phyloP scores from a whole-genome alignment of 73 alveolate species.

The Durusdinium trenchii region DNA sequence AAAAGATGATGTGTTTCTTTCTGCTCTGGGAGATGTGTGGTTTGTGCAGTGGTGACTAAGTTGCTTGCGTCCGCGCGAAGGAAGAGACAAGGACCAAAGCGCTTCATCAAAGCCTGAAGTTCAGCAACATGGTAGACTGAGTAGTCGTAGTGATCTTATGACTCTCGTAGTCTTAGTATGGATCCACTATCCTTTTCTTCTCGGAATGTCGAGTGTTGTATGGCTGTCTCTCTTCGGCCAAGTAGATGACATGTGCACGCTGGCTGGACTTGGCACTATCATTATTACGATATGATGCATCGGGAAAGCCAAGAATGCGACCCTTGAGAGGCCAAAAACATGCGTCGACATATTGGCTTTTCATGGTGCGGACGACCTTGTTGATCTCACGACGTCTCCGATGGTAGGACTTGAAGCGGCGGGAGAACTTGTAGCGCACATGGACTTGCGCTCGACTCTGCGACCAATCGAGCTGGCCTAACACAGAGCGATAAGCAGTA shows the following conservation, averaged over 20 bases:
- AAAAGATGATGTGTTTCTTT: too few relatives aligned
- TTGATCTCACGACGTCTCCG: neutral
- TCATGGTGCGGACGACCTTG: slow-evolving; percentile 31
- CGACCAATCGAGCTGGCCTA: slow-evolving; percentile 18
- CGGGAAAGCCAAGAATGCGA: slow-evolving; percentile 15
- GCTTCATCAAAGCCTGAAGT: neutral
- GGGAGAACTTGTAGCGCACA: neutral
- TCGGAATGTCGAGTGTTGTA: too few relatives aligned
- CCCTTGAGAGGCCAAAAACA: neutral
- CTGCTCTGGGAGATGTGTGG: slow-evolving; percentile 45
- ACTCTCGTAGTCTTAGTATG: neutral
- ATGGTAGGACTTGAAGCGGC: neutral
- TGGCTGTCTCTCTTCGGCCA: too few relatives aligned
- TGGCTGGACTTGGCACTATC: neutral
- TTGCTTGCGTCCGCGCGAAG: slow-evolving; percentile 33
- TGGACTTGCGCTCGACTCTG: slow-evolving; percentile 22
- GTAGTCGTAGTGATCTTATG: slow-evolving; percentile 45
- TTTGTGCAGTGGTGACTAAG: slow-evolving; percentile 1
- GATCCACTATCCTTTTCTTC: too few relatives aligned
- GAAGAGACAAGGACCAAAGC: slow-evolving; percentile 28
- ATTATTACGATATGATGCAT: slow-evolving; percentile 35
- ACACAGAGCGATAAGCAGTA: neutral
- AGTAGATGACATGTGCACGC: slow-evolving; percentile 18
- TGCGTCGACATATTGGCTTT: neutral
- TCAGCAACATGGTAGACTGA: slow-evolving; percentile 36